Evolutionary conservation across 441 rosid genomes (phyloP).

Genomic region (Gossypium trilobum): DNA sequence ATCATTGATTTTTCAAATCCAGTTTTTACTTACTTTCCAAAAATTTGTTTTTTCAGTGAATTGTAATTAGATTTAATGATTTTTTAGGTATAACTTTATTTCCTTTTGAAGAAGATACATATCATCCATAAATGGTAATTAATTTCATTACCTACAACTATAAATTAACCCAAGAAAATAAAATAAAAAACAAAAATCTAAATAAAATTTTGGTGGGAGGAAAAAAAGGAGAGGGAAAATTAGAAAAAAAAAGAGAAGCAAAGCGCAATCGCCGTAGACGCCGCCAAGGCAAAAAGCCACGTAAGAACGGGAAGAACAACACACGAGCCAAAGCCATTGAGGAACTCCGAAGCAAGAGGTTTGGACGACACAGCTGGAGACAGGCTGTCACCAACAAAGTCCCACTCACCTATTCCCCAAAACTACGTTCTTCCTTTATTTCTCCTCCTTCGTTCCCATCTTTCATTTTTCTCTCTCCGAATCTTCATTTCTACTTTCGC

Average conservation of each 20-base stretch:
- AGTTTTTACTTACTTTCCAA: neutral
- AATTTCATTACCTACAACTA: neutral
- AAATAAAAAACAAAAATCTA: neutral
- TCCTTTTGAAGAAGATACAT: neutral
- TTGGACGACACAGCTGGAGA: slow-evolving; percentile 81
- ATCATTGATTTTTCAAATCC: neutral
- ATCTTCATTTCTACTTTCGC: slow-evolving; percentile 10
- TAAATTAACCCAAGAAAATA: neutral
- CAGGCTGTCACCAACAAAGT: slow-evolving; percentile 99
- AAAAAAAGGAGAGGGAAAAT: neutral
- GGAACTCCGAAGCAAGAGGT: slow-evolving; percentile 32
- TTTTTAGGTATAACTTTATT: neutral
- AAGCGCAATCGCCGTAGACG: neutral
- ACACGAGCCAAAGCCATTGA: slow-evolving; percentile 13
- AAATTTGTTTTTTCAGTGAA: neutral
- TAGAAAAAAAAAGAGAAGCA: neutral
- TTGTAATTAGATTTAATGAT: neutral
- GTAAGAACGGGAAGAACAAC: slow-evolving; percentile 20
- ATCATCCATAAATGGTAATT: neutral
- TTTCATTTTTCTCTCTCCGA: slow-evolving; percentile 16
- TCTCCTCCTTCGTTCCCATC: slow-evolving; percentile 10
- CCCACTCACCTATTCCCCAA: slow-evolving; percentile 57
- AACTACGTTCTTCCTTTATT: slow-evolving; percentile 28
- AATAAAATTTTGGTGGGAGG: neutral
- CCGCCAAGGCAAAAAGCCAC: slow-evolving; percentile 23